phyloP scores from a whole-genome alignment of 441 rosid species.

The Bruguiera hainesii region DNA sequence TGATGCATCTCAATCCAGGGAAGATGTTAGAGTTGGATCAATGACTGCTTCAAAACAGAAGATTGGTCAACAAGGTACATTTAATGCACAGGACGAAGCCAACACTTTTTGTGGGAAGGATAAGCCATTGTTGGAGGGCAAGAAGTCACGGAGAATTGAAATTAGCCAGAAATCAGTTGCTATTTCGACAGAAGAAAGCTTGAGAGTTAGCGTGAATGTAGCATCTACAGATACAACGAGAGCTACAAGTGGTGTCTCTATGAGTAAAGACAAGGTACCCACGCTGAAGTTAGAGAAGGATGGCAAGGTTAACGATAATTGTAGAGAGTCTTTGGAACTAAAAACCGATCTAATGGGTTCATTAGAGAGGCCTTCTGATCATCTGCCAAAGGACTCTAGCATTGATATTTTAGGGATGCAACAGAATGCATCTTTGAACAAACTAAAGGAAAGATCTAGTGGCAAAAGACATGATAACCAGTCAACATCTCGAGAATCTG shows the following conservation, averaged over 20 bases:
- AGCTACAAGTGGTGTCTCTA: constrained; percentile 26
- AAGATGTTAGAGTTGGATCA: constrained; percentile 16
- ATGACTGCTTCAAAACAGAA: constrained; percentile 21
- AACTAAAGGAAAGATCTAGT: constrained; percentile 36
- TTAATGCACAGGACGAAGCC: constrained; percentile 18
- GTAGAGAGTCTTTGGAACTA: constrained; percentile 20
- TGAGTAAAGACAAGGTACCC: constrained; percentile 26
- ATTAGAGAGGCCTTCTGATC: not conserved
- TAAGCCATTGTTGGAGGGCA: constrained; percentile 25
- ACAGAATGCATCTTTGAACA: constrained; percentile 6
- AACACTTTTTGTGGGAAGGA: constrained; percentile 27
- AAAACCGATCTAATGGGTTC: constrained; percentile 15
- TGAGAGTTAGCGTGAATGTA: constrained; percentile 25
- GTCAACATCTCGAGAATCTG: constrained; percentile 21
- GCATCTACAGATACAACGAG: constrained; percentile 22
- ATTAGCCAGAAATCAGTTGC: constrained; percentile 21
- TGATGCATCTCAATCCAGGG: constrained; percentile 25
- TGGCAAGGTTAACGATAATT: constrained; percentile 25
- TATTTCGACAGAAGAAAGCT: constrained; percentile 26
- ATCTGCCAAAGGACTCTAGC: not conserved
- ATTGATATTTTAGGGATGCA: not conserved
- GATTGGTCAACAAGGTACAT: constrained; percentile 22
- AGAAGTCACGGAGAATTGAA: constrained; percentile 34
- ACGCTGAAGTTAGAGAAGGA: constrained; percentile 36
- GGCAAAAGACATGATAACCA: constrained; percentile 20